These are phyloP conservation scores for Falciphora oryzae DNA, from an alignment of 2,329 filamentous ascomycete species.

Conservation along the genomic window DNA sequence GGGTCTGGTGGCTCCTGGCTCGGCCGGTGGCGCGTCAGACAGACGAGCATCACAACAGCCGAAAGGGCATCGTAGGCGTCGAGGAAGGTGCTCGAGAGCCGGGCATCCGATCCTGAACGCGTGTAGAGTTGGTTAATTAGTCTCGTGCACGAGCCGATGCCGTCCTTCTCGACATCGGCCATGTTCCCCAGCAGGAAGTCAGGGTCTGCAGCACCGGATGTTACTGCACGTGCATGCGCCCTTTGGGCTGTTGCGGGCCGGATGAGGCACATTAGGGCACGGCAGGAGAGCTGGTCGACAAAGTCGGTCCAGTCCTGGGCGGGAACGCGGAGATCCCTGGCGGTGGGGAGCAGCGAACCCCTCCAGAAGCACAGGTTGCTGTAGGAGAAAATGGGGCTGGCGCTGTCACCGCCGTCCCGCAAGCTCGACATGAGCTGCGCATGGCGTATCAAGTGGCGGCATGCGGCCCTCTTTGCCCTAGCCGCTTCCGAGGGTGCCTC, in stretches of 20 bases:
- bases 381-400: conserved; percentile 12
- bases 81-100: conserved; percentile 11
- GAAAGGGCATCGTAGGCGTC: conserved; percentile 14
- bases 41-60: conserved; percentile 11
- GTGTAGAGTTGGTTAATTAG: conserved; percentile 13
- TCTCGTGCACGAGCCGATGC: conserved; percentile 8
- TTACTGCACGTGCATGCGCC: not conserved
- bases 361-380: conserved; percentile 15
- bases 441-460: conserved; percentile 13
- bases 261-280: conserved; percentile 6
- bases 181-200: not conserved
- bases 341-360: conserved; percentile 2
- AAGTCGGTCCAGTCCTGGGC: conserved; percentile 2
- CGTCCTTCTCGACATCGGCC: conserved; percentile 10
- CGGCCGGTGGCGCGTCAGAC: conserved; percentile 3
- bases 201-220: not conserved
- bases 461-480: conserved; percentile 8
- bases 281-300: conserved; percentile 12
- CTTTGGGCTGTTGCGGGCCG: conserved; percentile 1
- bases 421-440: conserved; percentile 13
- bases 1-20: conserved; percentile 17
- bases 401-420: not conserved
- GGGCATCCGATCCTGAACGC: conserved; percentile 6
- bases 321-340: not conserved
- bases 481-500: not conserved